Evolutionary conservation across 2,329 filamentous ascomycete genomes (phyloP), one percentile per base, ranked within the genome.

Genomic region (Fusarium sp.): DNA sequence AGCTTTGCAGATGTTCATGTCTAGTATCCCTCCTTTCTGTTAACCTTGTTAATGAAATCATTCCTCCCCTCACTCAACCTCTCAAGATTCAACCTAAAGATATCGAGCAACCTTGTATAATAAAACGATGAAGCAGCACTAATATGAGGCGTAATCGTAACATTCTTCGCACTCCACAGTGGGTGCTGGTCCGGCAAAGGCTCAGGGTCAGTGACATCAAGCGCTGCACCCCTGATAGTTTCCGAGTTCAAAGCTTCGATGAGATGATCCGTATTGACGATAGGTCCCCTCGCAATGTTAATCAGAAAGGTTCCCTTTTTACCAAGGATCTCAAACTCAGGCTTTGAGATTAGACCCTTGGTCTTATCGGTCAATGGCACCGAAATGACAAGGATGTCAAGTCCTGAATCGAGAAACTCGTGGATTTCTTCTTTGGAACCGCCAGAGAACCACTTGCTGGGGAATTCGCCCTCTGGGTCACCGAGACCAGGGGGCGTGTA

Each of bases 141-240:
- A 14, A 87, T 77, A 67, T 87, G 86, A 18, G 86, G 86, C 26
- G 85, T 86, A 48, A 95, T 87, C 55, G 91, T 86, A 18, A 91
- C 84, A 78, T 94, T 94, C 65, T 88, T 87, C 17, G 90, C 83
- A 30, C 83, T 86, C 92, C 92, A 95, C 54, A 95, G 81, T 69
- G 88, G 86, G 76, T 92, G 89, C 7, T 91, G 88, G 5, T 84
- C 80, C 0, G 92, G 92, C 69, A 95, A 78, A 1, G 93, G 93
- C 79, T 95, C 93, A 0, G 93, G 93, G 66, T 95, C 92, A 3
- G 92, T 92, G 2, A 95, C 93, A 77, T 95, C 93, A 42, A 95
- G 80, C 3, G 92, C 92, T 0, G 93, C 93, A 33, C 93, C 93
- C 6, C 83, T 76, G 50, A 85, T 82, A 18, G 77, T 50, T 8